Conservation (phyloP, 805 yeast species). For the Starmerella stellata region DNA sequence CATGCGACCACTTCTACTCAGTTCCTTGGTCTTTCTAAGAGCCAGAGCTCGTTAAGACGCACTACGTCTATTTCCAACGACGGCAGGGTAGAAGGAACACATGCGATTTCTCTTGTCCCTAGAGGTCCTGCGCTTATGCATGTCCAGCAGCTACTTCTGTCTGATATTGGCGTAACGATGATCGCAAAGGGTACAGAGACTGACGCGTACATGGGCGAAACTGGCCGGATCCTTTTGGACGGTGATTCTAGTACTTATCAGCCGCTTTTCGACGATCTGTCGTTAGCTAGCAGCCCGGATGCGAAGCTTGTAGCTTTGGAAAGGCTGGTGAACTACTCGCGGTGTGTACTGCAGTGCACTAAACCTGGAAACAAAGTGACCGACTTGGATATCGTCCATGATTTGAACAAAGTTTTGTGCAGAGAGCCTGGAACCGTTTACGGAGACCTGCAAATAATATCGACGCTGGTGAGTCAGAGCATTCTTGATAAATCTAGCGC, state of each 20-base stretch:
- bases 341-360: constrained; percentile 2
- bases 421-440: constrained; percentile 21
- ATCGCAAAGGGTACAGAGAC: constrained; percentile 22
- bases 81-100: not conserved
- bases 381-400: constrained; percentile 22
- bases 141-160: constrained; percentile 17
- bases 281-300: constrained; percentile 10
- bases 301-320: constrained; percentile 12
- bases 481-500: constrained; percentile 21
- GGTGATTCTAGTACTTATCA: constrained; percentile 15
- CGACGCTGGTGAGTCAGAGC: constrained; percentile 21
- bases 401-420: constrained; percentile 19
- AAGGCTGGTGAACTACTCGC: constrained; percentile 9
- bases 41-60: constrained; percentile 10
- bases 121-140: constrained; percentile 5
- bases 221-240: constrained; percentile 18
- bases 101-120: constrained; percentile 3
- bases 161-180: constrained; percentile 20
- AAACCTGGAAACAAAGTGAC: constrained; percentile 5
- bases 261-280: constrained; percentile 14
- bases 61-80: not conserved
- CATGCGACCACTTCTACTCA: constrained; percentile 14
- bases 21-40: constrained; percentile 9
- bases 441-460: constrained; percentile 22
- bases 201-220: constrained; percentile 20